Conservation (phyloP, 129 eudicot species). For the Escallonia herrerae region DNA sequence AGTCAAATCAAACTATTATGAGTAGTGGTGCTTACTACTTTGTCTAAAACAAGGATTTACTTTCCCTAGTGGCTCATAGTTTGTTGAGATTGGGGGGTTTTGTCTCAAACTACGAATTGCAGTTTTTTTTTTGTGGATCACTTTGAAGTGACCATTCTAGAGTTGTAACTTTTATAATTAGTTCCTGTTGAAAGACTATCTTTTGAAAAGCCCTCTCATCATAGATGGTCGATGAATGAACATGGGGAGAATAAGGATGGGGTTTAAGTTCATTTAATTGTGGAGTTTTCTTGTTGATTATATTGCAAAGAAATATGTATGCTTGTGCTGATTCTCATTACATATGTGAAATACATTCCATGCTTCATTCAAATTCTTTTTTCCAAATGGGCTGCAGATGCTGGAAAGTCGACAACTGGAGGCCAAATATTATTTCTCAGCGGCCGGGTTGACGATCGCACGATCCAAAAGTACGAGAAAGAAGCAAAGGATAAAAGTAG, state of each 20-base stretch:
- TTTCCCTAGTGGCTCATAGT: too few species aligned
- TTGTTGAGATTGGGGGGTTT: too few species aligned
- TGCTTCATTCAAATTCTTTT: not conserved
- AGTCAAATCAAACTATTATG: too few species aligned
- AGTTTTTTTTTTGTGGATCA: too few species aligned
- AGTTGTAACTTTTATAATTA: not conserved
- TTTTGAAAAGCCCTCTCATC: not conserved
- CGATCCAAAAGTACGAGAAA: conserved; percentile 83
- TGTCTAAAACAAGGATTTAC: too few species aligned
- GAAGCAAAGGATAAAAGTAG: conserved; percentile 89
- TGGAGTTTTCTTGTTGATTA: not conserved
- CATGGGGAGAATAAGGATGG: not conserved
- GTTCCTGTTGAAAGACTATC: not conserved
- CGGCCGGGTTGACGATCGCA: conserved; percentile 94
- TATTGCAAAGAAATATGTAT: not conserved
- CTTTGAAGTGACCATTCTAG: too few species aligned
- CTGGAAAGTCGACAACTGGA: conserved; percentile 89
- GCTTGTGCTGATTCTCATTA: not conserved
- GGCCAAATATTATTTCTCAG: conserved; percentile 88
- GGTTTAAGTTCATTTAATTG: not conserved
- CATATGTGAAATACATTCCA: not conserved
- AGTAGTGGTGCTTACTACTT: too few species aligned
- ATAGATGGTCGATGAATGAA: not conserved
- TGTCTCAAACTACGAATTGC: too few species aligned
- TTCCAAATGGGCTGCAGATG: conserved; percentile 48